phyloP scores from a whole-genome alignment of 164 flowering plant species.

The Hamamelis virginiana region DNA sequence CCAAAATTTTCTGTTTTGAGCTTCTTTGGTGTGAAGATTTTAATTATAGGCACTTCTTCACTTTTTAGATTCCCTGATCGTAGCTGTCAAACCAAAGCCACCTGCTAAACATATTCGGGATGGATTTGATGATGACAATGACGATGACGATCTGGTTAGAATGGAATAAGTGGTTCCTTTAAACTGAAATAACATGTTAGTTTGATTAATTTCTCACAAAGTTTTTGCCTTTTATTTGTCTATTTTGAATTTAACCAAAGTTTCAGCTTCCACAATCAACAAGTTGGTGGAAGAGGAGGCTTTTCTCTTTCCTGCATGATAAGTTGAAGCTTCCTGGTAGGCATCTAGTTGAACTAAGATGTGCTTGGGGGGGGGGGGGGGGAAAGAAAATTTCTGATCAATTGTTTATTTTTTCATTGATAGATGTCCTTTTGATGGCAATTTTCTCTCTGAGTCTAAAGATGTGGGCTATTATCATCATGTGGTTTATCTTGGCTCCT shows the following conservation, averaged over 20 bases:
- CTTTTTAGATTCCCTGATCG: conserved; percentile 63
- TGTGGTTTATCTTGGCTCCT: conserved; percentile 92
- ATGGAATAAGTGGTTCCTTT: conserved; percentile 9
- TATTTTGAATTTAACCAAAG: conserved; percentile 38
- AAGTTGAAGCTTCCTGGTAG: conserved; percentile 83
- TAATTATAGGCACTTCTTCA: neutral
- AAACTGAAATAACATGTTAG: neutral
- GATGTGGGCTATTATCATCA: conserved; percentile 58
- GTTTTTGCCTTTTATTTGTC: conserved; percentile 1
- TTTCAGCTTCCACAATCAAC: conserved; percentile 73
- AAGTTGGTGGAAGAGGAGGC: conserved; percentile 65
- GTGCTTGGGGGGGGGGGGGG: neutral
- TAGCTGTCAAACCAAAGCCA: conserved; percentile 81
- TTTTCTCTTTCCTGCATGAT: conserved; percentile 64
- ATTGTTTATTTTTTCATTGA: conserved; percentile 16
- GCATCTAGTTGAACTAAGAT: conserved; percentile 12
- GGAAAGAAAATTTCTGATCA: conserved; percentile 4
- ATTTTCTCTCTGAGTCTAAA: conserved; percentile 76
- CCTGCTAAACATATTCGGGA: conserved; percentile 56
- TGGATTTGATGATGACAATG: conserved; percentile 64
- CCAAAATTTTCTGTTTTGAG: too few species aligned
- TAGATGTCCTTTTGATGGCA: conserved; percentile 85
- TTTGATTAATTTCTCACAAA: neutral
- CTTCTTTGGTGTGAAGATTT: neutral
- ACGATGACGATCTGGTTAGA: conserved; percentile 80